Conservation (phyloP, 179 eudicot species). For the Corrigiola litoralis region DNA sequence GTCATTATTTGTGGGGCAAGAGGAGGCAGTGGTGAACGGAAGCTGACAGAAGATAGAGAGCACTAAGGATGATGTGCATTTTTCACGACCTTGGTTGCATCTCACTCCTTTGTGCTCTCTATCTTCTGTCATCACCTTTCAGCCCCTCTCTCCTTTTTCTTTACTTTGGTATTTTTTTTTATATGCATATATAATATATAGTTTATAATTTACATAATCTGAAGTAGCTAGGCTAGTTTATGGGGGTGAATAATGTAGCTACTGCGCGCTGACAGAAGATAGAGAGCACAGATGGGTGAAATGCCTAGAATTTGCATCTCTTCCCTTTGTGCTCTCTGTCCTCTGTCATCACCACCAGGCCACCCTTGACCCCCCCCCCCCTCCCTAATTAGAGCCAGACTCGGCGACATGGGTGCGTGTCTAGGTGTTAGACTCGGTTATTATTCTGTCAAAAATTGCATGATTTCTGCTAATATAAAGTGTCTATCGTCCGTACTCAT, state of each 20-base stretch:
- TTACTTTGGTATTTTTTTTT: not conserved
- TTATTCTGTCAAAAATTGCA: too few species aligned
- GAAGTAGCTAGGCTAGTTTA: too few species aligned
- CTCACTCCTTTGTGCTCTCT: conserved; percentile 37
- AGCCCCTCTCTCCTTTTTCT: conserved; percentile 16
- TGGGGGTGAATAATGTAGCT: not conserved
- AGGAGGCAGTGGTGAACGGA: conserved; percentile 32
- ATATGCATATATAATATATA: not conserved
- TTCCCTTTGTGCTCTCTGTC: conserved; percentile 32
- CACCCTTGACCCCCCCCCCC: not conserved
- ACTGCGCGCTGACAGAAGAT: conserved; percentile 25
- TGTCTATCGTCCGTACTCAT: too few species aligned
- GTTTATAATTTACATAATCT: too few species aligned
- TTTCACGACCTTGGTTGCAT: conserved; percentile 17
- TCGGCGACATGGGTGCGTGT: too few species aligned
- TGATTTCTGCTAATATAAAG: too few species aligned
- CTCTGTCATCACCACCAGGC: conserved; percentile 31
- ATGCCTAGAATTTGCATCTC: conserved; percentile 13
- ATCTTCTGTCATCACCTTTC: conserved; percentile 39
- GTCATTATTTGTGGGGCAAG: conserved; percentile 1
- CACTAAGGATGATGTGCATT: conserved; percentile 37
- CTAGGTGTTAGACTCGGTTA: too few species aligned
- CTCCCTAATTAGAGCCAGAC: not conserved
- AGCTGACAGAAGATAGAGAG: conserved; percentile 49
- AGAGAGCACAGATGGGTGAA: conserved; percentile 32